A percentile compares a stretch with the other conserved stretches of the same genome.
phyloP scores from a whole-genome alignment of 169 alveolate species.

The Eimeria praecox region DNA sequence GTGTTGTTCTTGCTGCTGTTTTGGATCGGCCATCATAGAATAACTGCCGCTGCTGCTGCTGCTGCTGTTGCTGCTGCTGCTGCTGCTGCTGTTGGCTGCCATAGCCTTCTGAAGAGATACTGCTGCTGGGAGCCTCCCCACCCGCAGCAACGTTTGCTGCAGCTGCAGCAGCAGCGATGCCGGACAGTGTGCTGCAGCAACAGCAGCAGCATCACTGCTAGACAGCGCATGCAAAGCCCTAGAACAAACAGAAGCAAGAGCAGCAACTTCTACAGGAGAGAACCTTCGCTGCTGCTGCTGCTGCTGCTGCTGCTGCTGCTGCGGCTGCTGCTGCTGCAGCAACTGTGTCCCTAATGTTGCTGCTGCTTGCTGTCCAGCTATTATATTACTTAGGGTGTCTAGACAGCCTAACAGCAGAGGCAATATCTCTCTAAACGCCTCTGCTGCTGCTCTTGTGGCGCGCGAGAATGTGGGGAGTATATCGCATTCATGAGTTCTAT shows the following conservation, averaged over 20 bases:
- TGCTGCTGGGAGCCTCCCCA: neutral
- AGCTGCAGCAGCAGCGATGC: slow-evolving; percentile 57
- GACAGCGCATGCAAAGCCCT: slow-evolving; percentile 26
- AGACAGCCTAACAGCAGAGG: slow-evolving; percentile 50
- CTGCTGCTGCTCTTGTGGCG: slow-evolving; percentile 34
- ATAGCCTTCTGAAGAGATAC: neutral
- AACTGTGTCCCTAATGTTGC: neutral
- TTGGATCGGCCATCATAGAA: neutral
- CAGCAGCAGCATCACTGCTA: slow-evolving; percentile 19
- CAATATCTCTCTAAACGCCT: slow-evolving; percentile 23
- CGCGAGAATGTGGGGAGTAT: neutral
- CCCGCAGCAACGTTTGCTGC: slow-evolving; percentile 56
- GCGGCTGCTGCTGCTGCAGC: slow-evolving; percentile 9
- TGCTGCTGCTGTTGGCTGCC: slow-evolving; percentile 12
- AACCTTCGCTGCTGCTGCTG: slow-evolving; percentile 23
- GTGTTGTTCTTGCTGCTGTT: neutral
- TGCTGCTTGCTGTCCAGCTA: neutral
- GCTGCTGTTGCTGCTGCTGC: slow-evolving; percentile 32
- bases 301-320: slow-evolving; percentile 30
- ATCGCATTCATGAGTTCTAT: neutral
- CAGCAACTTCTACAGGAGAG: neutral
- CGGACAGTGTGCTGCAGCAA: slow-evolving; percentile 68
- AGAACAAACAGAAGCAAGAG: neutral
- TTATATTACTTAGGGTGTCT: slow-evolving; percentile 1
- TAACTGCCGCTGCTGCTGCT: neutral